Conservation (phyloP, 306 rosid species). For the Prunus armeniaca region DNA sequence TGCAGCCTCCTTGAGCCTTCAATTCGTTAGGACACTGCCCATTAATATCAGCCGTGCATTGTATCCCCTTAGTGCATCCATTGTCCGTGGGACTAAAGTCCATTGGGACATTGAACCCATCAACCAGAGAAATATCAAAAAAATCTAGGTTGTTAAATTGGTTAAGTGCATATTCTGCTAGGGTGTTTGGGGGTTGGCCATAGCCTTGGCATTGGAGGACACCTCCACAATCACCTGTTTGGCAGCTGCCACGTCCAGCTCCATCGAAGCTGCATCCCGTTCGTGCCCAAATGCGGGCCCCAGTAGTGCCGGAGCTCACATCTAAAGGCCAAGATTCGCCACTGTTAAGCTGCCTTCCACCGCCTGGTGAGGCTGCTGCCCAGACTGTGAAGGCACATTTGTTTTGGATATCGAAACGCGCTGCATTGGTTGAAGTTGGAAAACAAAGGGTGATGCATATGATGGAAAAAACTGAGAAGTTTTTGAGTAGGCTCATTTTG, state of each 20-base stretch:
- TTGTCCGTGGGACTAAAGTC: conserved; percentile 21
- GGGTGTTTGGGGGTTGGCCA: conserved; percentile 27
- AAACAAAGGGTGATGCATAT: not conserved
- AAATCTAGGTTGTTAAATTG: conserved; percentile 12
- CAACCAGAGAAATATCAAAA: conserved; percentile 19
- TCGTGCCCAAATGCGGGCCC: conserved; percentile 12
- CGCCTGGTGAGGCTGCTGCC: conserved; percentile 18
- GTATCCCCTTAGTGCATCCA: not conserved
- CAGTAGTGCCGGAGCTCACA: not conserved
- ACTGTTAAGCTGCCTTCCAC: not conserved
- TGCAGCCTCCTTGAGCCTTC: conserved; percentile 38
- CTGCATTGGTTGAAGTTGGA: conserved; percentile 13
- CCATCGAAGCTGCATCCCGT: conserved; percentile 19
- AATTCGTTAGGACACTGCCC: conserved; percentile 47
- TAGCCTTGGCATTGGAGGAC: conserved; percentile 19
- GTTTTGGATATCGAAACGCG: conserved; percentile 27
- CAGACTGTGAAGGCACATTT: conserved; percentile 20
- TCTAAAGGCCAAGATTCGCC: conserved; percentile 12
- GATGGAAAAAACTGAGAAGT: not conserved
- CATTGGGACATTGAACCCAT: conserved; percentile 40
- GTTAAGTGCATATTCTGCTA: conserved; percentile 17
- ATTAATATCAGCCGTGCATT: conserved; percentile 40
- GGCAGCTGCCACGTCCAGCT: conserved; percentile 7
- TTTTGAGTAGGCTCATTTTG: not conserved
- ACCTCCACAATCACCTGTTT: conserved; percentile 31